phyloP scores from a whole-genome alignment of 2,329 filamentous ascomycete species.

The Penicillium sp. region DNA sequence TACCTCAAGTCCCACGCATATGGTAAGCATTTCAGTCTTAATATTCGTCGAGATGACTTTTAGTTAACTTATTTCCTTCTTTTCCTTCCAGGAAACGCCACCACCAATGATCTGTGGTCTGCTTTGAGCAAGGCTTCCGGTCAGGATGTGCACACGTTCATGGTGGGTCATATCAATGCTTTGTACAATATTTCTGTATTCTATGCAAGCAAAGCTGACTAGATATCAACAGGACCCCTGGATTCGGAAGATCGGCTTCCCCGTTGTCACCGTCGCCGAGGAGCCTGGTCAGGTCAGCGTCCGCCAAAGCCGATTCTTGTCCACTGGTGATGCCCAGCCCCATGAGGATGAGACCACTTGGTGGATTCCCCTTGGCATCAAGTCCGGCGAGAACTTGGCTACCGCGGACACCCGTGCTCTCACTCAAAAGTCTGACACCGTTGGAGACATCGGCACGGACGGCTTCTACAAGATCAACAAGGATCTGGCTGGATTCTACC shows the following conservation, averaged over 20 bases:
- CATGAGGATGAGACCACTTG: conserved; percentile 91
- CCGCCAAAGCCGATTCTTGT: conserved; percentile 87
- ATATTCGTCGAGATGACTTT: background rate
- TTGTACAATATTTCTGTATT: background rate
- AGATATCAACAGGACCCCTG: conserved; percentile 66
- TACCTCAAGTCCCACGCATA: conserved; percentile 91
- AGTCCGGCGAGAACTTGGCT: conserved; percentile 71
- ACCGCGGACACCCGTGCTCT: conserved; percentile 71
- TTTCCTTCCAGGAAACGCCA: conserved; percentile 67
- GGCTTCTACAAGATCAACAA: conserved; percentile 95
- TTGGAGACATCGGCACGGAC: conserved; percentile 69
- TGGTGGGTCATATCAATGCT: conserved; percentile 57
- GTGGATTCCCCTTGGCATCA: conserved; percentile 92
- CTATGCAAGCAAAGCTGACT: conserved; percentile 18
- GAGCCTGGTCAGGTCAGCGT: conserved; percentile 80
- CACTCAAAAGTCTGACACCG: conserved; percentile 75
- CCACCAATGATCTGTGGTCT: conserved; percentile 88
- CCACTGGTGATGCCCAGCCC: conserved; percentile 85
- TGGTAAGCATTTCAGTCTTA: conserved; percentile 53
- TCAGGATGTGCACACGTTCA: conserved; percentile 82
- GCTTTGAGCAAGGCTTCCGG: conserved; percentile 87
- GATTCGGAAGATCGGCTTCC: conserved; percentile 96
- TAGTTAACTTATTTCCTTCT: background rate
- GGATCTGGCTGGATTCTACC: conserved; percentile 86
- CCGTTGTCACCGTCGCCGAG: conserved; percentile 84